Evolutionary conservation across 2,329 filamentous ascomycete genomes (phyloP).

Genomic region (Sporothrix globosa): DNA sequence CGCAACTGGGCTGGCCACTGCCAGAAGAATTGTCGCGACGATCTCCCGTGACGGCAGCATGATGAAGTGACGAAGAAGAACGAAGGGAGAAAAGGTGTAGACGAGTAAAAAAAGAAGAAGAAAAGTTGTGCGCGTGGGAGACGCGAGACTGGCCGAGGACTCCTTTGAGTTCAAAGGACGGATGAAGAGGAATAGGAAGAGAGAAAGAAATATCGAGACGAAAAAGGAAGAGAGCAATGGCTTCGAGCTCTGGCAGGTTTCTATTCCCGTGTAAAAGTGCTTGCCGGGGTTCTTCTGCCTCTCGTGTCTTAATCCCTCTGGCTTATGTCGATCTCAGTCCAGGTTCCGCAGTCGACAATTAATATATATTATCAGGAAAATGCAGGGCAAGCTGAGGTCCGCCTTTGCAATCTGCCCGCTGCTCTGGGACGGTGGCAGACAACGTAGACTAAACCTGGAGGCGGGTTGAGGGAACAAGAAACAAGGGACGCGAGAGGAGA

Average conservation of each 20-base stretch:
- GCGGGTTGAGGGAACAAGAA: constrained; percentile 14
- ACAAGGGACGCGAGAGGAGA: constrained; percentile 9
- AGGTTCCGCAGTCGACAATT: constrained; percentile 17
- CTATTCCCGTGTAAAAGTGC: neutral
- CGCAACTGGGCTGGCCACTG: constrained; percentile 49
- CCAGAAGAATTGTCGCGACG: constrained; percentile 47
- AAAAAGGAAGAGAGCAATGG: neutral
- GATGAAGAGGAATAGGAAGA: neutral
- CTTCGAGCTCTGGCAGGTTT: constrained; percentile 2
- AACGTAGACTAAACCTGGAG: neutral
- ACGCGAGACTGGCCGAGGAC: neutral
- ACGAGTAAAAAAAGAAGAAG: neutral
- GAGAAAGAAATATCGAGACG: neutral
- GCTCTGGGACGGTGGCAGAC: constrained; percentile 6
- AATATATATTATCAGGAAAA: constrained; percentile 24
- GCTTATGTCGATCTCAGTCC: constrained; percentile 13
- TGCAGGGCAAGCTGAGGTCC: neutral
- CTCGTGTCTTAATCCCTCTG: constrained; percentile 15
- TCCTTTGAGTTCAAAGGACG: neutral
- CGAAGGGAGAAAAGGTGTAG: constrained; percentile 1
- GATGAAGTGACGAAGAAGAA: constrained; percentile 17
- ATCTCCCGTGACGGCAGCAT: constrained; percentile 39
- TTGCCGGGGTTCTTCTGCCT: constrained; percentile 3
- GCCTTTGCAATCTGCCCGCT: neutral
- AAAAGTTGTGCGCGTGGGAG: neutral